A percentile compares a stretch with the other conserved stretches of the same genome.
Conservation (phyloP, 1,284 basidiomycete species). For the Coniophora puteana region DNA sequence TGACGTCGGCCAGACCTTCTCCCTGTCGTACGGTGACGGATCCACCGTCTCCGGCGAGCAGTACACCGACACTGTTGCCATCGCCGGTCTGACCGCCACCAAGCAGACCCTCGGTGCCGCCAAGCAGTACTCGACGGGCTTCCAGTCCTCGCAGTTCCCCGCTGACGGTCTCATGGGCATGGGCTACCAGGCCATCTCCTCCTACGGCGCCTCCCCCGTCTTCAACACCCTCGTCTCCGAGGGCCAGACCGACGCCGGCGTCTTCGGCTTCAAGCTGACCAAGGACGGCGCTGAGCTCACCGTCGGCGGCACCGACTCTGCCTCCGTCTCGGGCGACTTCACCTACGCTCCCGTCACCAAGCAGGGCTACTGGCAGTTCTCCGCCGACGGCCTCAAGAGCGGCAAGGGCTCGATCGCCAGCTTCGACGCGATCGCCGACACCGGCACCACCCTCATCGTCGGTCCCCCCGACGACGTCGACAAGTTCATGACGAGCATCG, state of each 20-base stretch:
- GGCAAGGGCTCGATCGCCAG: conserved; percentile 22
- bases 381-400: too few relatives aligned
- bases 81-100: conserved; percentile 23
- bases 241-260: conserved; percentile 16
- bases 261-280: conserved; percentile 37
- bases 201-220: conserved; percentile 15
- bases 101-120: conserved; percentile 29
- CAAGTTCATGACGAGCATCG: conserved; percentile 35
- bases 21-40: conserved; percentile 51
- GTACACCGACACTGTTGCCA: conserved; percentile 45
- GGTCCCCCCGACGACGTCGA: conserved; percentile 39
- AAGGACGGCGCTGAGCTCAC: conserved; percentile 27
- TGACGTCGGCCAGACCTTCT: conserved; percentile 33
- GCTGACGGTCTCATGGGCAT: conserved; percentile 32
- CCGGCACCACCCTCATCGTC: conserved; percentile 42
- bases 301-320: conserved; percentile 32
- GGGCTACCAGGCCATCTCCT: conserved; percentile 22
- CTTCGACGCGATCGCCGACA: conserved; percentile 33
- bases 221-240: conserved; percentile 22
- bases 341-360: conserved; percentile 25
- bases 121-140: conserved; percentile 18
- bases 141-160: conserved; percentile 13
- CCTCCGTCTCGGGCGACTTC: conserved; percentile 12
- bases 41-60: conserved; percentile 47
- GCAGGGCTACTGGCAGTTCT: too few relatives aligned